phyloP scores from a whole-genome alignment of 371 early-diverging fungal genomes.

The Mucor plumbeus region DNA sequence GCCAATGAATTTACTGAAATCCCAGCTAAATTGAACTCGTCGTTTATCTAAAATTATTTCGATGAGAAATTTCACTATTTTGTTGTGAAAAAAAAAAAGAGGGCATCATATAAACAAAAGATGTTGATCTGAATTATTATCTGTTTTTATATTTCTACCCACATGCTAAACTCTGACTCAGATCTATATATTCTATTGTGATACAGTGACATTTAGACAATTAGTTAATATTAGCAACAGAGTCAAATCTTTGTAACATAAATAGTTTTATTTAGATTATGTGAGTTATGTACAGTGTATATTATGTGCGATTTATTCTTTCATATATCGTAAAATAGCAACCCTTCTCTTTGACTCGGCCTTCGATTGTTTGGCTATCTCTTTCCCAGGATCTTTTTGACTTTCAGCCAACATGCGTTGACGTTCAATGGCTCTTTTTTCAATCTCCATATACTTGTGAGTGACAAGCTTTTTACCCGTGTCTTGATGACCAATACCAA shows the following conservation, averaged over 20 bases:
- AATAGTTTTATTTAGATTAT: no score
- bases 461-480: slow-evolving; percentile 33
- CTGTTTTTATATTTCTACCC: not conserved
- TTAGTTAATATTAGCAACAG: not conserved
- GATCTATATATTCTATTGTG: not conserved
- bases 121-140: not conserved
- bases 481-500: slow-evolving; percentile 47
- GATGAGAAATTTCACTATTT: not conserved
- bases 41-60: not conserved
- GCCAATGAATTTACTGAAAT: not conserved
- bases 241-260: no score
- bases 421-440: slow-evolving; percentile 23
- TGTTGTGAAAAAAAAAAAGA: not conserved
- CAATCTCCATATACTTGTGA: slow-evolving; percentile 29
- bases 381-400: slow-evolving; percentile 33
- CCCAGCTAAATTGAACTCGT: not conserved
- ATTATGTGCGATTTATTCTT: not conserved
- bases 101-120: not conserved
- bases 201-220: not conserved
- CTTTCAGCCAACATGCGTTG: not conserved
- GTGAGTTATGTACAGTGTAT: no score
- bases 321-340: slow-evolving; percentile 20
- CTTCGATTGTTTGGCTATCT: slow-evolving; percentile 27
- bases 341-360: slow-evolving; percentile 27
- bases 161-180: slow-evolving; percentile 2